Evolutionary conservation across 176 grass and related monocot species (phyloP).

Genomic region (Cenchrus americanus): DNA sequence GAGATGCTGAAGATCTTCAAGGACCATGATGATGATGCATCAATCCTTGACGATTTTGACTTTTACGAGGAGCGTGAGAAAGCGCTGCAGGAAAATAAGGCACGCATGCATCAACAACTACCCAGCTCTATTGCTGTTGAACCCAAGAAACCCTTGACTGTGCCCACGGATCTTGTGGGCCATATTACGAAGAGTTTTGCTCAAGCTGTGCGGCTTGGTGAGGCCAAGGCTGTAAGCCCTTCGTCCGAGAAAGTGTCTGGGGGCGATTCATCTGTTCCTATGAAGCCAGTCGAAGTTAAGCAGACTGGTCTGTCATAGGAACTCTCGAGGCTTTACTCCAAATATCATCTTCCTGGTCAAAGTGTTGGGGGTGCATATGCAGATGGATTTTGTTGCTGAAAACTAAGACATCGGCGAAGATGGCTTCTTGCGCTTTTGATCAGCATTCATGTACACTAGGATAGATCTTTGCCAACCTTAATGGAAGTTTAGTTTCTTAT

Average conservation of each 20-base stretch:
- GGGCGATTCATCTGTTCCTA: constrained; percentile 27
- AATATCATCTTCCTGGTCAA: constrained; percentile 39
- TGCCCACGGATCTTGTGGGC: constrained; percentile 45
- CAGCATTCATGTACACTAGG: constrained; percentile 46
- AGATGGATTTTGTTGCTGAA: constrained; percentile 22
- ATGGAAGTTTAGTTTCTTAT: constrained; percentile 43
- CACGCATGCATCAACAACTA: constrained; percentile 51
- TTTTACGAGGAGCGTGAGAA: constrained; percentile 81
- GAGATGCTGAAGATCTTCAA: constrained; percentile 76
- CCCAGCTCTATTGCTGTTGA: constrained; percentile 45
- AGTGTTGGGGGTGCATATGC: constrained; percentile 23
- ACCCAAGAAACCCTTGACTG: constrained; percentile 43
- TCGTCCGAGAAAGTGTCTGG: constrained; percentile 29
- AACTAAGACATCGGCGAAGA: constrained; percentile 4
- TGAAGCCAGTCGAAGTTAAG: constrained; percentile 37
- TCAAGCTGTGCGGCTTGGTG: constrained; percentile 56
- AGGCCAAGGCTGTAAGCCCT: constrained; percentile 41
- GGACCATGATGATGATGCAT: constrained; percentile 59
- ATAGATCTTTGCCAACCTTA: constrained; percentile 42
- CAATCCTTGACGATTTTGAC: constrained; percentile 74
- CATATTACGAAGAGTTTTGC: constrained; percentile 70
- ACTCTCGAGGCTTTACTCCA: constrained; percentile 16
- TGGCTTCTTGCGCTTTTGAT: constrained; percentile 4
- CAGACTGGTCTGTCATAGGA: constrained; percentile 31
- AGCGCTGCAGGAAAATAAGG: constrained; percentile 68